These are phyloP conservation scores for Oryza brachyantha DNA, from an alignment of 176 grass and related monocot genomes.

Conservation along the genomic window DNA sequence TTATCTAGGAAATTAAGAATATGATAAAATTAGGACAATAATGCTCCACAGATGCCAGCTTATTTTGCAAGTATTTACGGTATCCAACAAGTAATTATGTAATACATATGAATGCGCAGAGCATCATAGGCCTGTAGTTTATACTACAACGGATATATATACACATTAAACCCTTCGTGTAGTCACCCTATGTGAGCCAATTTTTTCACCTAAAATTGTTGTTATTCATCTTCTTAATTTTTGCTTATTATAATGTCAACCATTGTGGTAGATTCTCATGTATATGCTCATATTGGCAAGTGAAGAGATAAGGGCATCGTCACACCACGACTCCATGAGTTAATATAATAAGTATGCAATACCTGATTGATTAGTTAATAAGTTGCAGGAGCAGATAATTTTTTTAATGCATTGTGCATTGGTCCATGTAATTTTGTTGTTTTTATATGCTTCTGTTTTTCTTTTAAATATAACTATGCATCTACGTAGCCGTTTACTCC, in stretches of 20 bases:
- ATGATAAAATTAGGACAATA: background rate
- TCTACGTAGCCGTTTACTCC: background rate
- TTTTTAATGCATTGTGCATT: background rate
- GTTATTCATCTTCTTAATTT: background rate
- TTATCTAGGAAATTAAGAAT: too few species aligned
- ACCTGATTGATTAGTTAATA: slow-evolving; percentile 10
- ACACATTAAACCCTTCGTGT: background rate
- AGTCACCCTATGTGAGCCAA: background rate
- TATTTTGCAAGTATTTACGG: background rate
- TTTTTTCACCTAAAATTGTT: background rate
- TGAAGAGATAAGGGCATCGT: background rate
- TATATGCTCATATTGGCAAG: background rate
- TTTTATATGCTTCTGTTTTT: background rate
- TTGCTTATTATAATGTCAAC: background rate
- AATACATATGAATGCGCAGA: background rate
- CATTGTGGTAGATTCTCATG: background rate
- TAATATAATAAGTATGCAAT: background rate
- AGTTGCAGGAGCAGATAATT: background rate
- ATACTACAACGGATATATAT: background rate
- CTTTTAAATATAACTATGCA: background rate
- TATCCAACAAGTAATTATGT: background rate
- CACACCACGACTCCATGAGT: background rate
- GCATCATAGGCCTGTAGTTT: background rate
- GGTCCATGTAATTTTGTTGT: background rate
- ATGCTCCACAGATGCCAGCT: too few species aligned